A percentile compares a stretch with the other conserved stretches of the same genome.
These are phyloP conservation scores for Leccinum barrowsii DNA, from an alignment of 768 basidiomycete genomes.

Conservation along the genomic window DNA sequence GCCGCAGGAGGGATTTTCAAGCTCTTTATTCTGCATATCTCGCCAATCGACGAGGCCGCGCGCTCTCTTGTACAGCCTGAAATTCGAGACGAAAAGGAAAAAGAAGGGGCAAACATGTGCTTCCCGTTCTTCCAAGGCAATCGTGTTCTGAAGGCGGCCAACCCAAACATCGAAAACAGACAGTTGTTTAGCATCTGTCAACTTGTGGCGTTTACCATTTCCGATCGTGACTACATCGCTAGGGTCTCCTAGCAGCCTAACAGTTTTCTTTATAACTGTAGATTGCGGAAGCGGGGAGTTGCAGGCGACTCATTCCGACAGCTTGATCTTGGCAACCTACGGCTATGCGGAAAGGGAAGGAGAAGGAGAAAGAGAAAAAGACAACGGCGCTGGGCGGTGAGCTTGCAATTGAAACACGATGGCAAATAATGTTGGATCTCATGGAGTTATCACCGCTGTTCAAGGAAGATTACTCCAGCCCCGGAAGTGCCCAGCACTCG, in stretches of 20 bases:
- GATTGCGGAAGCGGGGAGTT: neutral
- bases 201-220: constrained; percentile 5
- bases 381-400: neutral
- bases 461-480: neutral
- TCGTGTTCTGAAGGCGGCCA: neutral
- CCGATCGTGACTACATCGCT: neutral
- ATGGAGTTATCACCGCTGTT: neutral
- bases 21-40: neutral
- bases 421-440: neutral
- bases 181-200: neutral
- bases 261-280: neutral
- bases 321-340: neutral
- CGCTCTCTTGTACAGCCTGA: neutral
- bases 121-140: neutral
- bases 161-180: neutral
- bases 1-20: neutral
- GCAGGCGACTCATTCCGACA: neutral
- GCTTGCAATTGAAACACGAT: neutral
- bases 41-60: constrained; percentile 2
- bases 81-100: neutral
- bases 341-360: neutral
- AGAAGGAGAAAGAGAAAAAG: neutral
- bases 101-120: neutral
- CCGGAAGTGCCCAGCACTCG: neutral
- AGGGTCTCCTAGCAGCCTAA: neutral